Conservation (phyloP, 257 asterid genomes). For the Przewalskia tangutica region DNA sequence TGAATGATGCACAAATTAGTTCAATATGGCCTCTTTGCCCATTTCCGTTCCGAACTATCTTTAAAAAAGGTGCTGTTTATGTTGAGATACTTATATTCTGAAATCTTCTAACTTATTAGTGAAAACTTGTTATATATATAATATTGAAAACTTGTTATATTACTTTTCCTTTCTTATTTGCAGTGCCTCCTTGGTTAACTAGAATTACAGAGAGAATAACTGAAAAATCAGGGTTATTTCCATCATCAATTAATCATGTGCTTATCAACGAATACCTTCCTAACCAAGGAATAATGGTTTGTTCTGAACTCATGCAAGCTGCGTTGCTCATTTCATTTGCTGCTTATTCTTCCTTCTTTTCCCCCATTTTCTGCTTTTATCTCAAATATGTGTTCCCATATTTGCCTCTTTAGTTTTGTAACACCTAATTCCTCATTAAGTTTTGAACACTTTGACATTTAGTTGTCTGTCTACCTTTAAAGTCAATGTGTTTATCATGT, state of each 20-base stretch:
- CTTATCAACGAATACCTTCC: slow-evolving; percentile 89
- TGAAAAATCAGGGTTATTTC: slow-evolving; percentile 54
- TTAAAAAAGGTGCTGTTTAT: not conserved
- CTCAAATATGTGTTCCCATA: not conserved
- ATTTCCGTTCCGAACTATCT: not conserved
- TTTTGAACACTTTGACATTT: not conserved
- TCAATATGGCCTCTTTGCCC: not conserved
- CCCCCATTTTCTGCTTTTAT: not conserved
- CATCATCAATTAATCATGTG: slow-evolving; percentile 82
- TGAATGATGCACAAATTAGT: not conserved
- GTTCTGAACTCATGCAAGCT: slow-evolving; percentile 3
- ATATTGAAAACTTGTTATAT: not conserved
- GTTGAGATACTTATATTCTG: not conserved
- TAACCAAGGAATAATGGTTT: slow-evolving; percentile 89
- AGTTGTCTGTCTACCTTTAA: not conserved
- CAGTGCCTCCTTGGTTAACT: slow-evolving; percentile 89
- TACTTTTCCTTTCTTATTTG: slow-evolving; percentile 20
- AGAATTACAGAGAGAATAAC: slow-evolving; percentile 46
- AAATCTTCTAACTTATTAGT: not conserved
- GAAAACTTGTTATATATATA: not conserved
- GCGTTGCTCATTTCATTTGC: not conserved
- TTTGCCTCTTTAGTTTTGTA: not conserved
- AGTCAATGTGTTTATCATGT: not conserved
- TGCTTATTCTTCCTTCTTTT: not conserved
- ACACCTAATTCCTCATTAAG: not conserved